These are phyloP conservation scores for Cephaloascus albidus DNA, from an alignment of 805 yeast species.

Conservation along the genomic window DNA sequence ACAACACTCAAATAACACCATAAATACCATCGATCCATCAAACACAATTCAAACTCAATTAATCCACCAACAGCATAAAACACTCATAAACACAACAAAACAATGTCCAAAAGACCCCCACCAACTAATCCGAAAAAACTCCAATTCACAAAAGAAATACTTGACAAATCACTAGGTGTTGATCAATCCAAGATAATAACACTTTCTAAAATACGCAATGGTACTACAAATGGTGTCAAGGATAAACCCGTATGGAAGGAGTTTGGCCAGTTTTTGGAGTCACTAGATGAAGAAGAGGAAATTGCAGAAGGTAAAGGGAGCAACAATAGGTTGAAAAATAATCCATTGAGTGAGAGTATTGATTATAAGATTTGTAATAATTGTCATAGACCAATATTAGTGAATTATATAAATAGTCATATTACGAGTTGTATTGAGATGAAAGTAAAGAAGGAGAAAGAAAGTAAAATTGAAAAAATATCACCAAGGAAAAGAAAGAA, in stretches of 20 bases:
- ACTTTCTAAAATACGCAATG: background rate
- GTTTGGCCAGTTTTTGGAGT: background rate
- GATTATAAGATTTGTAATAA: slow-evolving; percentile 37
- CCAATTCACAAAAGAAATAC: background rate
- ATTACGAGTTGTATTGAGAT: background rate
- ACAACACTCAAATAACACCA: no score
- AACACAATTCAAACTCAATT: no score
- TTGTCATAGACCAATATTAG: slow-evolving; percentile 36
- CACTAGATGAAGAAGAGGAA: background rate
- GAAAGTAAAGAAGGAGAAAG: background rate
- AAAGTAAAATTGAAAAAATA: background rate
- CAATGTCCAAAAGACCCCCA: background rate
- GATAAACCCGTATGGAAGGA: background rate
- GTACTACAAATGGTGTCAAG: no score
- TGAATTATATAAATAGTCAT: slow-evolving; percentile 3
- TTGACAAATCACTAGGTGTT: background rate
- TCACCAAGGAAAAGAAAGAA: background rate
- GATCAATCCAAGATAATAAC: background rate
- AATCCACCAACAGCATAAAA: background rate
- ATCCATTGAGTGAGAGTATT: slow-evolving; percentile 27
- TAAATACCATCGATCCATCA: no score
- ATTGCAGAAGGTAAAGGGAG: no score
- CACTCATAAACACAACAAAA: background rate
- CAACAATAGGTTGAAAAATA: slow-evolving; percentile 1
- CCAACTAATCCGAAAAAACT: background rate